Conservation (phyloP, 768 basidiomycete species). For the Myochromella boudieri region DNA sequence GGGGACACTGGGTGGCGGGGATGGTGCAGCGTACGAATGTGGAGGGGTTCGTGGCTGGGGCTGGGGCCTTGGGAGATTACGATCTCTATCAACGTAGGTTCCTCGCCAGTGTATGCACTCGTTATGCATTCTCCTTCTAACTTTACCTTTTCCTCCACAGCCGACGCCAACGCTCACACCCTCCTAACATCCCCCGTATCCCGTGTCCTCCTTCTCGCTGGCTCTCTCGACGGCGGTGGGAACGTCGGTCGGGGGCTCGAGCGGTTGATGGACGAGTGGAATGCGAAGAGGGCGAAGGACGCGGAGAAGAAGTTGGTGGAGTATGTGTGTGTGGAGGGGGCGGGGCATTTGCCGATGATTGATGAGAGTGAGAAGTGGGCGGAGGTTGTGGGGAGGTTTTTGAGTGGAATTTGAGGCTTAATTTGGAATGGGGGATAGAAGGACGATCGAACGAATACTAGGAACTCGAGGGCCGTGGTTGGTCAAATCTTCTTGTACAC, state of each 20-base stretch:
- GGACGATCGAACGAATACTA: too few relatives aligned
- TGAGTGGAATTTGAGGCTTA: too few relatives aligned
- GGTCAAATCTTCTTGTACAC: too few relatives aligned
- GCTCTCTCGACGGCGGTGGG: slow-evolving; percentile 47
- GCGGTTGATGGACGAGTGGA: slow-evolving; percentile 28
- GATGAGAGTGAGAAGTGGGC: slow-evolving; percentile 45
- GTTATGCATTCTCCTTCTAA: neutral
- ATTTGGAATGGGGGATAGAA: too few relatives aligned
- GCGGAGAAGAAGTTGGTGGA: slow-evolving; percentile 18
- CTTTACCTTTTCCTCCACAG: neutral
- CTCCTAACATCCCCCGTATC: slow-evolving; percentile 26
- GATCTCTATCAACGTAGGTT: slow-evolving; percentile 30
- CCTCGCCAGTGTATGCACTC: neutral
- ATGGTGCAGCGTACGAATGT: slow-evolving; percentile 42
- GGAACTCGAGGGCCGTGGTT: too few relatives aligned
- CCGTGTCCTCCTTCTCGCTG: slow-evolving; percentile 44
- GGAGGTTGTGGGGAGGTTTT: slow-evolving; percentile 30
- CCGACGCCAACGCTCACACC: slow-evolving; percentile 12
- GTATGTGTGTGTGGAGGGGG: slow-evolving; percentile 33
- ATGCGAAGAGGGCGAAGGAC: slow-evolving; percentile 9
- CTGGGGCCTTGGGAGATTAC: slow-evolving; percentile 44
- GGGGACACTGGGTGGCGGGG: slow-evolving; percentile 27
- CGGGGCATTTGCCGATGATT: slow-evolving; percentile 55
- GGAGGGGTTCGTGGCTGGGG: slow-evolving; percentile 45
- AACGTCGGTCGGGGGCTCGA: slow-evolving; percentile 40